Conservation (phyloP, 2,329 filamentous ascomycete species). For the Epichloe brachyelytri region DNA sequence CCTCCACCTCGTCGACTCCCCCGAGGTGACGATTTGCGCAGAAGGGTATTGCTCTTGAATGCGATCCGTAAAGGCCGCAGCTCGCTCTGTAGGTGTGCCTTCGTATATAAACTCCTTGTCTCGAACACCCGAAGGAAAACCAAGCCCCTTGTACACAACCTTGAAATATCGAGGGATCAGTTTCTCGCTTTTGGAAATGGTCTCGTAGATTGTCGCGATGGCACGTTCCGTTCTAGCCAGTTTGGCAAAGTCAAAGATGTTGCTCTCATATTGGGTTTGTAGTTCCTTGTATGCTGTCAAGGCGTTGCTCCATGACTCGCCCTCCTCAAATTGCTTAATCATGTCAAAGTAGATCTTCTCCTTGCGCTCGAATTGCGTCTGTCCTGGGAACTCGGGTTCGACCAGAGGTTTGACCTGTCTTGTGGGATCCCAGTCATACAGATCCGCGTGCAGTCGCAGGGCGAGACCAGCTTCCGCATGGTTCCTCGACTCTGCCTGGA, state of each 20-base stretch:
- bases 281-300: slow-evolving; percentile 83
- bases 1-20: slow-evolving; percentile 68
- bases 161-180: slow-evolving; percentile 79
- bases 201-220: slow-evolving; percentile 86
- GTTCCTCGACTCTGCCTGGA: slow-evolving; percentile 66
- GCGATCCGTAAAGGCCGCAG: slow-evolving; percentile 73
- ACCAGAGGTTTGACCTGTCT: slow-evolving; percentile 50
- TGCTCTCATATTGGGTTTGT: slow-evolving; percentile 79
- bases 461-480: slow-evolving; percentile 81
- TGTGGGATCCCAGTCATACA: slow-evolving; percentile 81
- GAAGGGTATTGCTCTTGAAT: slow-evolving; percentile 85
- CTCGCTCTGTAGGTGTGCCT: slow-evolving; percentile 61
- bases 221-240: slow-evolving; percentile 78
- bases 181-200: slow-evolving; percentile 68
- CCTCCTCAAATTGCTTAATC: slow-evolving; percentile 88
- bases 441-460: slow-evolving; percentile 77
- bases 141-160: slow-evolving; percentile 77
- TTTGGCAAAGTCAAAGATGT: slow-evolving; percentile 83
- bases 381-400: slow-evolving; percentile 68
- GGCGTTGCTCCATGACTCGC: slow-evolving; percentile 85
- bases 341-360: slow-evolving; percentile 88
- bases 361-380: slow-evolving; percentile 84
- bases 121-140: slow-evolving; percentile 66
- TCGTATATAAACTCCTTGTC: slow-evolving; percentile 94
- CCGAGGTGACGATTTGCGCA: slow-evolving; percentile 64